A percentile compares a stretch with the other conserved stretches of the same genome.
Conservation (phyloP, 345 rosid species). For the Microcos paniculata region DNA sequence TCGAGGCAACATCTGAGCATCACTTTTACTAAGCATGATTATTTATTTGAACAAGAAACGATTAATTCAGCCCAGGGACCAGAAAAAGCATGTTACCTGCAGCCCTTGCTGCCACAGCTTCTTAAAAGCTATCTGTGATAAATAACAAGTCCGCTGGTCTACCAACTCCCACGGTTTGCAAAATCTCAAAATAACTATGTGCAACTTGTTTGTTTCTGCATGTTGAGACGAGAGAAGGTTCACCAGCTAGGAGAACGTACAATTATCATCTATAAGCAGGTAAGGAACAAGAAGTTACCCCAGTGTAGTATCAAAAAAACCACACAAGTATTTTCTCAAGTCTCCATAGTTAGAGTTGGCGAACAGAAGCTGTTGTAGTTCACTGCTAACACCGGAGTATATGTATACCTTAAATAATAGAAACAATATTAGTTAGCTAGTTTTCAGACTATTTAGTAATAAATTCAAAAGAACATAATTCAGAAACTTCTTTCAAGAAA, state of each 20-base stretch:
- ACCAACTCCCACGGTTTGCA: conserved; percentile 28
- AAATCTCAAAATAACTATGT: conserved; percentile 21
- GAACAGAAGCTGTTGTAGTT: conserved; percentile 56
- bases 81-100: conserved; percentile 23
- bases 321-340: conserved; percentile 54
- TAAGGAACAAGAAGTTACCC: conserved; percentile 36
- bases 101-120: conserved; percentile 29
- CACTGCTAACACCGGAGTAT: conserved; percentile 60
- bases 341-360: conserved; percentile 59
- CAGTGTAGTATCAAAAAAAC: conserved; percentile 52
- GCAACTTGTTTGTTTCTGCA: conserved; percentile 25
- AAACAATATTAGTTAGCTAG: background rate
- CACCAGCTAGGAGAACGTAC: background rate
- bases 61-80: background rate
- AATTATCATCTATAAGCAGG: background rate
- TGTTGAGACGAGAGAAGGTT: background rate
- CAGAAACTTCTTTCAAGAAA: background rate
- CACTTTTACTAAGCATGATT: background rate
- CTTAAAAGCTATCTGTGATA: conserved; percentile 27
- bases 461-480: background rate
- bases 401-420: conserved; percentile 44
- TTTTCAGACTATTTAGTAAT: background rate
- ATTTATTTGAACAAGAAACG: background rate
- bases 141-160: conserved; percentile 24
- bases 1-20: background rate